These are phyloP conservation scores for Nadsonia starkeyi-henricii DNA, from an alignment of 1,139 yeast genomes.

Conservation along the genomic window DNA sequence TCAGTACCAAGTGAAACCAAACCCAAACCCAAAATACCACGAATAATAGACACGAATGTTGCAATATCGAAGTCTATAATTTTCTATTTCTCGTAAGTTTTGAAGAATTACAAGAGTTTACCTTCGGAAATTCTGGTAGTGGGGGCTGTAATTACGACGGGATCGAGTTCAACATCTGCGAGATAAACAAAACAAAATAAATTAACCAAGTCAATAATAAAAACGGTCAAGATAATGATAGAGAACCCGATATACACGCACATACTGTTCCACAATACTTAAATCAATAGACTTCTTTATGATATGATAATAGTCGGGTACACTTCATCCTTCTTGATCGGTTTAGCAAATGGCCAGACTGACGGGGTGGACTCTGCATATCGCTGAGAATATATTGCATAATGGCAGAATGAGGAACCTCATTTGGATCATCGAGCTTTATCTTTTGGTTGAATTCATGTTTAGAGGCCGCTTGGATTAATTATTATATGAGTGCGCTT, in stretches of 20 bases:
- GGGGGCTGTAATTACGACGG: background rate
- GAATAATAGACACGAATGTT: too few relatives aligned
- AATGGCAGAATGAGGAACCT: conserved; percentile 82
- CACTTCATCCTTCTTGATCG: conserved; percentile 88
- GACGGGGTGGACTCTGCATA: conserved; percentile 86
- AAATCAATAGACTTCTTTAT: conserved; percentile 99
- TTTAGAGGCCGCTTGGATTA: too few relatives aligned
- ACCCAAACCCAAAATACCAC: background rate
- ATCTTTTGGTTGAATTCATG: too few relatives aligned
- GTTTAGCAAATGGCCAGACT: conserved; percentile 96
- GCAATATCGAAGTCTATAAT: background rate
- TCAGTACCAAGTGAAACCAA: too few relatives aligned
- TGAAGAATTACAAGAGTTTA: background rate
- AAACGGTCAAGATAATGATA: too few relatives aligned
- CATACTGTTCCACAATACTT: conserved; percentile 88
- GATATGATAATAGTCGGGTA: conserved; percentile 91
- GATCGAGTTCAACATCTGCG: background rate
- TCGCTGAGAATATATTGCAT: conserved; percentile 83
- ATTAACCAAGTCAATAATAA: too few relatives aligned
- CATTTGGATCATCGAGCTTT: conserved; percentile 90
- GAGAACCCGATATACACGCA: conserved; percentile 76
- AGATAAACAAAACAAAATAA: background rate
- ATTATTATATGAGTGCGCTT: too few relatives aligned
- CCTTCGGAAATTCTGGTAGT: background rate
- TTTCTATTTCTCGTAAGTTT: background rate